These are phyloP conservation scores for Kazachstania kunashirensis DNA, from an alignment of 805 yeast genomes.

Conservation along the genomic window DNA sequence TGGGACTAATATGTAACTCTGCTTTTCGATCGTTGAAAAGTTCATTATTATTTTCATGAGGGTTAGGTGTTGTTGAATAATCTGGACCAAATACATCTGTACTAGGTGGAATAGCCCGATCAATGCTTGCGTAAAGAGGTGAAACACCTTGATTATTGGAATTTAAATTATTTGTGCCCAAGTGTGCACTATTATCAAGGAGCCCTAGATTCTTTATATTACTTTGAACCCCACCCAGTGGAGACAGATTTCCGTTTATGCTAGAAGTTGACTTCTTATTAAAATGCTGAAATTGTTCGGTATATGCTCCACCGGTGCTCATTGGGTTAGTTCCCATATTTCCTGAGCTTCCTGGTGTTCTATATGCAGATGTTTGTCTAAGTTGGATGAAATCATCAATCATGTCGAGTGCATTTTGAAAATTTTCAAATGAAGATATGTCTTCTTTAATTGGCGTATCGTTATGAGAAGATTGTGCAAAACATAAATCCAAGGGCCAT, in stretches of 20 bases:
- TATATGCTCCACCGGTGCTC: constrained; percentile 27
- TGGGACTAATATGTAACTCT: constrained; percentile 11
- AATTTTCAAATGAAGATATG: constrained; percentile 8
- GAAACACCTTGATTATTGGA: constrained; percentile 3
- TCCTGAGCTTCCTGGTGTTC: constrained; percentile 29
- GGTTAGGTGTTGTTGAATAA: constrained; percentile 13
- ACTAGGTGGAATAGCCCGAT: constrained; percentile 6
- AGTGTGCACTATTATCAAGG: not conserved
- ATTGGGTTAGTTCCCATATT: constrained; percentile 21
- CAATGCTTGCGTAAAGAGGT: constrained; percentile 10
- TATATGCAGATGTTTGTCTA: constrained; percentile 31
- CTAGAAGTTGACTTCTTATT: constrained; percentile 12
- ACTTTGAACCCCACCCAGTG: constrained; percentile 1
- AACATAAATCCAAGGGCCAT: constrained; percentile 67
- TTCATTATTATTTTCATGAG: constrained; percentile 11
- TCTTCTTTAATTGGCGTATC: constrained; percentile 8
- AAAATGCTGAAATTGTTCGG: constrained; percentile 25
- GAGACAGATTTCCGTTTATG: constrained; percentile 1
- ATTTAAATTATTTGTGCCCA: not conserved
- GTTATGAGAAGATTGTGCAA: constrained; percentile 37
- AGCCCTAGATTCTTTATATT: not conserved
- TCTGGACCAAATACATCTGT: constrained; percentile 12
- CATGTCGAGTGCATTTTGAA: constrained; percentile 29
- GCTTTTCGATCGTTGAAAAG: constrained; percentile 10
- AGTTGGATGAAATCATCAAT: constrained; percentile 34